phyloP scores from a whole-genome alignment of 257 asterid genomes.

The Fraxinus pennsylvanica region DNA sequence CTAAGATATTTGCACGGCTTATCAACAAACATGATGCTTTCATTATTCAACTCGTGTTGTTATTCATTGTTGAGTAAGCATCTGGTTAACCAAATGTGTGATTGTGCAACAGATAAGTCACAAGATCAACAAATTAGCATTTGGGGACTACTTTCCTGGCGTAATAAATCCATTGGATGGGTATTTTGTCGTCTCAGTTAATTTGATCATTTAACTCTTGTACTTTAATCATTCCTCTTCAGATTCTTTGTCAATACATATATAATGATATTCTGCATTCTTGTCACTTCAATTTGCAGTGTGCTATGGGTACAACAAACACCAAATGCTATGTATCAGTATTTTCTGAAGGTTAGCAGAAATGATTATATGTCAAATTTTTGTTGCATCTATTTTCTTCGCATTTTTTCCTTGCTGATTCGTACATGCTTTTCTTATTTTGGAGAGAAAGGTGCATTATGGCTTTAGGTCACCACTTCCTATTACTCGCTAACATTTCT shows the following conservation, averaged over 20 bases:
- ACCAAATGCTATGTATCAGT: conserved; percentile 88
- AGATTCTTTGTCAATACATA: neutral
- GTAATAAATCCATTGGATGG: conserved; percentile 97
- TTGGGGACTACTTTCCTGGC: conserved; percentile 92
- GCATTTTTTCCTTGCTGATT: neutral
- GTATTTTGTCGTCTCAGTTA: conserved; percentile 42
- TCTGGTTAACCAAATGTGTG: conserved; percentile 25
- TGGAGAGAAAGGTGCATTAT: neutral
- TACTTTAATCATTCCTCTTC: conserved; percentile 16
- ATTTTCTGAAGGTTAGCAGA: conserved; percentile 80
- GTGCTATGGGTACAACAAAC: conserved; percentile 79
- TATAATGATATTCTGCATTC: conserved; percentile 18
- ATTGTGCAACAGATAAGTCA: conserved; percentile 69
- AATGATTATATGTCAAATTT: neutral
- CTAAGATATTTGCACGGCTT: neutral
- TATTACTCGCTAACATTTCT: neutral
- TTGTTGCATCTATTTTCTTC: neutral
- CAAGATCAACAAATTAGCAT: conserved; percentile 80
- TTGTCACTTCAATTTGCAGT: conserved; percentile 45
- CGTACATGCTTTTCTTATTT: neutral
- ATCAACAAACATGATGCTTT: conserved; percentile 2
- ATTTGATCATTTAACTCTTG: conserved; percentile 10
- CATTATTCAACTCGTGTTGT: conserved; percentile 8
- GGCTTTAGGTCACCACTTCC: neutral
- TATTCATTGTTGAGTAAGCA: neutral